Percentiles rank a stretch among this genome's conserved stretches.
Conservation (phyloP, 2,329 filamentous ascomycete genomes). For the Colletotrichum lupini region DNA sequence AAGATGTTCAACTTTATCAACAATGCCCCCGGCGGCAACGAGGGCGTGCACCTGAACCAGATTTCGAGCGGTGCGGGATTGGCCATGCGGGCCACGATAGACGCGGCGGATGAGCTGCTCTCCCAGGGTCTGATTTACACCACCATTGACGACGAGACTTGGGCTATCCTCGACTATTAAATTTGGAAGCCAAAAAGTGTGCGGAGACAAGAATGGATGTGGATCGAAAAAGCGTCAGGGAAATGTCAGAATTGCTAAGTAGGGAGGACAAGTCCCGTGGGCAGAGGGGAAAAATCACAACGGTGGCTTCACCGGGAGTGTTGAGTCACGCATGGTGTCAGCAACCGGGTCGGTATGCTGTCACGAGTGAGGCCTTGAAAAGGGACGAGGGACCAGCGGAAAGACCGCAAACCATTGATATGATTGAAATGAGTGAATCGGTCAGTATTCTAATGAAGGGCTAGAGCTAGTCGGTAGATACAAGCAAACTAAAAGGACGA, state of each 20-base stretch:
- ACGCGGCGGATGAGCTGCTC: slow-evolving; percentile 84
- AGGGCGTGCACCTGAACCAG: slow-evolving; percentile 84
- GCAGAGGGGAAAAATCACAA: background rate
- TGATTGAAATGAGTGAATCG: slow-evolving; percentile 28
- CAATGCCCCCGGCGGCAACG: slow-evolving; percentile 76
- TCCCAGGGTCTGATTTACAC: slow-evolving; percentile 83
- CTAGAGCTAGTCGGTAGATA: slow-evolving; percentile 33
- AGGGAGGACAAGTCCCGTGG: background rate
- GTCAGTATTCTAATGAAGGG: slow-evolving; percentile 34
- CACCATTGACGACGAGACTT: slow-evolving; percentile 93
- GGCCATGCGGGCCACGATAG: slow-evolving; percentile 75
- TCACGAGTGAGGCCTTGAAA: background rate
- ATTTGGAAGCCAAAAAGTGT: background rate
- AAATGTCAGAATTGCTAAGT: background rate
- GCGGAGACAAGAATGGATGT: background rate
- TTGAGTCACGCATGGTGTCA: background rate
- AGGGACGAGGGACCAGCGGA: background rate
- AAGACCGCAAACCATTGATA: background rate
- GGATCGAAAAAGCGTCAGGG: background rate
- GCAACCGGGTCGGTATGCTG: background rate
- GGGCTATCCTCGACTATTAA: slow-evolving; percentile 81
- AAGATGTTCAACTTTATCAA: slow-evolving; percentile 79
- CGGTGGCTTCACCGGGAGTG: background rate
- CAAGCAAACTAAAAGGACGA: slow-evolving; percentile 16
- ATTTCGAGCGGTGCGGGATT: slow-evolving; percentile 76